Base-by-base conservation (phyloP, 495 filamentous ascomycete genomes). In the Talaromyces trachyspermus region DNA sequence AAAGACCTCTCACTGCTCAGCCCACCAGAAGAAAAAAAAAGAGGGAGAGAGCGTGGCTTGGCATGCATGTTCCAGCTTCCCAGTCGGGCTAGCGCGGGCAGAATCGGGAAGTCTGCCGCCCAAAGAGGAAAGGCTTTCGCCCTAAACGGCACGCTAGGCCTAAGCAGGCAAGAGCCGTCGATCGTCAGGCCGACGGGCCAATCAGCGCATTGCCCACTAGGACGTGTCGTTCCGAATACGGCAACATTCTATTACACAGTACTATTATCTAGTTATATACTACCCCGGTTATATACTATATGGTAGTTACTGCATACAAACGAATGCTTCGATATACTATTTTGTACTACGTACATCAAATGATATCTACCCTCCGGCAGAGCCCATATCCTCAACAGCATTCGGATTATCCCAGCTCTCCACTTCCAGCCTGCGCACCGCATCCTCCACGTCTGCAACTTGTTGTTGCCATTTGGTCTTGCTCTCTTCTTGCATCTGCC, bases 321-420 rank as follows among this genome's bases (percentile, higher is more conserved):
- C 35, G 35, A 20, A 18, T 37, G 19, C 35, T 10, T 37, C 14
- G n/a, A 35, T 2, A 18, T 36, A 36, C 30, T 35, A 19, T 19
- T 2, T 23, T 42, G 23, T 42, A 14, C n/a, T 40, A 40, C 4
- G 23, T 41, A 23, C 29, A 15, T 33, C 14, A 37, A 12, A 3
- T n/a, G 19, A n/a, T 44, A 27, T 20, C 18, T 44, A 17, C 3
- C 9, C 32, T 37, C 46, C 56, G 7, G 70, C 73, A 48, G 69
- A 75, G 4, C 86, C 86, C 32, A 80, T 56, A 63, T 89, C 84
- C 59, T 89, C 85, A 25, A 81, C 74, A 4, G 86, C 85, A 64
- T 78, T 82, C 15, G 61, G 57, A 45, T 78, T 63, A 67, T 92
- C 77, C 89, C 89, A 94, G 42, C 78, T 91, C 45, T 71, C 74